Base-by-base conservation (phyloP, 192 early-diverging fungal genomes). In the Entomortierella lignicola region DNA sequence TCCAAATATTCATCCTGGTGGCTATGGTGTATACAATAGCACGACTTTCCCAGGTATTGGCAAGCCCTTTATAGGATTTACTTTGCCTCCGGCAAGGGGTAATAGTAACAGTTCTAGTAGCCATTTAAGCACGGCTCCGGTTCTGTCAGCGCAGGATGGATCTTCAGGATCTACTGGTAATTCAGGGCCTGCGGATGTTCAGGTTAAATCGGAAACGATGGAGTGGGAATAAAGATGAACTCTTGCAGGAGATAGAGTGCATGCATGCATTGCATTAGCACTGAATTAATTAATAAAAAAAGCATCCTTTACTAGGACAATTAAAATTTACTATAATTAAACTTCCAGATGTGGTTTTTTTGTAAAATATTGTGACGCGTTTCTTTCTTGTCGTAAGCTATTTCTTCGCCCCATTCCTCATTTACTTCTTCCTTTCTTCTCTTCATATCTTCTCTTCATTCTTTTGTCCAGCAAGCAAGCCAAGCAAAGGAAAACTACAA, bases 21-120 rank as follows among this genome's bases (percentile, higher is more conserved):
- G 74, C 8, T 77, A 77, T 47, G 74, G 74, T 12, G 29, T 64
- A 2, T 69, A 61, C 56, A 77, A 55, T 34, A 69, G 74, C 30
- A 29, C 55, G 0, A 69, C 54, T 26, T 77, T 77, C 61, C 53
- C 74, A 0, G 74, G 74, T 7, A 69, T 77, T 32, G 73, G 73
- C 11, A 47, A 77, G 41, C 66, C 60, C 5, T 77, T 77, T 25
- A 8, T 43, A 0, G 71, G 71, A 32, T 65, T 72, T n/a, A 20
- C 31, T 8, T 55, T 27, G 21, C 43, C 61, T 21, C 55, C 56
- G 0, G 12, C 39, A 18, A 55, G 41, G 63, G n/a, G n/a, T n/a
- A 55, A 43, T 30, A 1, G 27, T 39, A 29, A 26, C 51, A 8
- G 18, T 23, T n/a, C 41, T 42, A 44, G 18, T 34, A 26, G 6